phyloP scores from a whole-genome alignment of 306 rosid species.

The Astragalus membranaceus region DNA sequence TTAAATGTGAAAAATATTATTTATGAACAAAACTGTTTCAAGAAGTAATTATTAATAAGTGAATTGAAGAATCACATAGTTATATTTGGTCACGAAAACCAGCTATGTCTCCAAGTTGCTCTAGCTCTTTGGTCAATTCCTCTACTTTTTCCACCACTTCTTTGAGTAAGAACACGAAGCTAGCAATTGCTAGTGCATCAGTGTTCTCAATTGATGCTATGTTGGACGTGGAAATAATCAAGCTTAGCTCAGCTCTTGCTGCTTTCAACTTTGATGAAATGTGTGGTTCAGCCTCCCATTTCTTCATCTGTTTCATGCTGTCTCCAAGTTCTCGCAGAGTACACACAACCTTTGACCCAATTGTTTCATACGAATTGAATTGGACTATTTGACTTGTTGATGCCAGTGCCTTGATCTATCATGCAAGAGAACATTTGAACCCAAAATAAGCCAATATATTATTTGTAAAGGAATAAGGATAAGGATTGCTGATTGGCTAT shows the following conservation, averaged over 20 bases:
- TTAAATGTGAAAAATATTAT: too few species aligned
- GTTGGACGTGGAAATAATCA: conserved; percentile 20
- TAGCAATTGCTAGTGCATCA: conserved; percentile 37
- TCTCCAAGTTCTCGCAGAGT: conserved; percentile 57
- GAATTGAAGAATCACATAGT: too few species aligned
- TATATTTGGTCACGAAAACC: too few species aligned
- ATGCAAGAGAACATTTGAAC: not conserved
- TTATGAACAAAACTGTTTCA: too few species aligned
- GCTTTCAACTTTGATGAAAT: conserved; percentile 39
- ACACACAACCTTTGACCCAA: conserved; percentile 39
- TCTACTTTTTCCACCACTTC: conserved; percentile 57
- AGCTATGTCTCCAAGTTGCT: conserved; percentile 52
- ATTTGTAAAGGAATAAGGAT: too few species aligned
- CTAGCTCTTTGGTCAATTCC: conserved; percentile 51
- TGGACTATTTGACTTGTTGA: conserved; percentile 19
- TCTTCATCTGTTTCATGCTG: conserved; percentile 48
- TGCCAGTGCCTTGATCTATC: conserved; percentile 22
- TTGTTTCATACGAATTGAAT: conserved; percentile 39
- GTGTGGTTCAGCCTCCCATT: conserved; percentile 14
- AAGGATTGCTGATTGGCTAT: not conserved
- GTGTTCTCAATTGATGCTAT: conserved; percentile 13
- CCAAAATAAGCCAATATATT: not conserved
- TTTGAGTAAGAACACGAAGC: conserved; percentile 41
- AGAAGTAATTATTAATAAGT: too few species aligned
- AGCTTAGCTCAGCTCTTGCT: conserved; percentile 34